Evolutionary conservation across 441 rosid genomes (phyloP).

Genomic region (Corymbia citriodora): DNA sequence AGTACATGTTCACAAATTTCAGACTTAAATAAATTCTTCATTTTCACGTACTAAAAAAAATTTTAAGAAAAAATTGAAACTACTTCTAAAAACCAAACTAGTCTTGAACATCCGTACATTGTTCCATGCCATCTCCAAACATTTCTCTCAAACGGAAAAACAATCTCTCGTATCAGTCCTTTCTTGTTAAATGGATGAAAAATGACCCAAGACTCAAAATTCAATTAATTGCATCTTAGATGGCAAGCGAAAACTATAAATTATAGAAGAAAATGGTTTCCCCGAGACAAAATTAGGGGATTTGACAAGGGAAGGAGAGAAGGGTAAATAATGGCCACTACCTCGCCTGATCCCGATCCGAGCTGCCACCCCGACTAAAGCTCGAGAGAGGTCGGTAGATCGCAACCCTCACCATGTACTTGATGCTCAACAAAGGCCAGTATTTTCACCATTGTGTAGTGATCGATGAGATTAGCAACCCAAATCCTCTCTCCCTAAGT

Average conservation of each 20-base stretch:
- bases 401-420: rapidly evolving
- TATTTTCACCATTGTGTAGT: not conserved
- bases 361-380: not conserved
- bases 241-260: not conserved
- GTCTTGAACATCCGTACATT: not conserved
- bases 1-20: not conserved
- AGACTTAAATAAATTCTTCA: not conserved
- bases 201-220: not conserved
- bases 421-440: not conserved
- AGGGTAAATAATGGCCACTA: not conserved
- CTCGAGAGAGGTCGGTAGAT: not conserved
- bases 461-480: not conserved
- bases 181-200: no score
- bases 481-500: not conserved
- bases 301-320: not conserved
- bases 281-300: not conserved
- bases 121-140: not conserved
- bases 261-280: not conserved
- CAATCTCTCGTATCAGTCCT: no score
- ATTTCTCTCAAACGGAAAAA: not conserved
- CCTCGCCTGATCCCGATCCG: not conserved
- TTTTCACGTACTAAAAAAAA: rapidly evolving
- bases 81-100: not conserved
- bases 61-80: not conserved
- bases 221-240: not conserved